A percentile compares a stretch with the other conserved stretches of the same genome.
phyloP scores from a whole-genome alignment of 345 rosid genomes.

The Gossypium stocksii region DNA sequence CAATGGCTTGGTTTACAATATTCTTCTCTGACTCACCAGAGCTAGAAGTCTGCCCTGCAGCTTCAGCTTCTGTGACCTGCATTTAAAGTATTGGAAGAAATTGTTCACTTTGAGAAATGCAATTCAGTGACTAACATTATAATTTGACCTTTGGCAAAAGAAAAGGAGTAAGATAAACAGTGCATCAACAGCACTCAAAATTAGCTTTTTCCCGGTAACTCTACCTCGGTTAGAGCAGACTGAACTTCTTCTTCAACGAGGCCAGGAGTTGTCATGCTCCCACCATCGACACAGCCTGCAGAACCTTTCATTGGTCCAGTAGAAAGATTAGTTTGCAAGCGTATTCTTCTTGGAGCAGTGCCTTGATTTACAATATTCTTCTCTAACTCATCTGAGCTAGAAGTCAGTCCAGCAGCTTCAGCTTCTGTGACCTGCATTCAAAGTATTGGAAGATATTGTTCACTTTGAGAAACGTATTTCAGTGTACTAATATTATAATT shows the following conservation, averaged over 20 bases:
- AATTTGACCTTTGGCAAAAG: not conserved
- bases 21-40: not conserved
- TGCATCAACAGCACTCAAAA: not conserved
- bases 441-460: conserved; percentile 7
- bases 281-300: conserved; percentile 6
- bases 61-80: conserved; percentile 33
- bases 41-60: not conserved
- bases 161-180: not conserved
- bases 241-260: conserved; percentile 37
- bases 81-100: conserved; percentile 4
- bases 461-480: not conserved
- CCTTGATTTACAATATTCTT: conserved; percentile 36
- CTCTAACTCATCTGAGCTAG: not conserved
- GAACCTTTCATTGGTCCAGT: conserved; percentile 3
- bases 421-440: conserved; percentile 31
- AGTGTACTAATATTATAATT: not conserved
- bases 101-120: not conserved
- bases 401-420: conserved; percentile 7
- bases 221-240: conserved; percentile 46
- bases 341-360: conserved; percentile 63
- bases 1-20: conserved; percentile 9
- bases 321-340: conserved; percentile 27
- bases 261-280: conserved; percentile 18
- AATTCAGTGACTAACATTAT: not conserved
- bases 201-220: not conserved